phyloP scores from a whole-genome alignment of 1,284 basidiomycete genomes.

The Entoloma clypeatum region DNA sequence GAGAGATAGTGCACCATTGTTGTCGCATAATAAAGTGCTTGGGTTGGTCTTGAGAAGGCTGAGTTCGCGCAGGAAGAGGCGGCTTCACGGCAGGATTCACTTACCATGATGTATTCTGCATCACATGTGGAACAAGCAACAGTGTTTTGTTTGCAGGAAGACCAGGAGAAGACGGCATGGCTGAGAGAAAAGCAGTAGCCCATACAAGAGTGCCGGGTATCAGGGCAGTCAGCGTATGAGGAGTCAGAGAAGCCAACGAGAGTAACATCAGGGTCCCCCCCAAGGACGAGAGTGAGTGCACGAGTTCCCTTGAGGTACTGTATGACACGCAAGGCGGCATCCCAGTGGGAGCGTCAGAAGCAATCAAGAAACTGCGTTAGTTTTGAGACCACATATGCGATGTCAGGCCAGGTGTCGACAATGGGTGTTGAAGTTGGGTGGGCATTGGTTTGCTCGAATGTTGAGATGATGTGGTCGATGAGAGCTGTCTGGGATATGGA shows the following conservation, averaged over 20 bases:
- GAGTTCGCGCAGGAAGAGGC: slow-evolving; percentile 7
- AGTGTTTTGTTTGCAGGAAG: slow-evolving; percentile 13
- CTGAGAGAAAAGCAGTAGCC: background rate
- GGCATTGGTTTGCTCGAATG: slow-evolving; percentile 31
- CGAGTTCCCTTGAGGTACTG: slow-evolving; percentile 40
- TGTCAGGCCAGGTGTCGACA: slow-evolving; percentile 37
- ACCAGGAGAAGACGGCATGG: slow-evolving; percentile 10
- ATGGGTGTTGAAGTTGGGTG: slow-evolving; percentile 29
- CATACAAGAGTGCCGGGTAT: background rate
- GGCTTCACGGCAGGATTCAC: no score
- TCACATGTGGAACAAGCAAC: slow-evolving; percentile 14
- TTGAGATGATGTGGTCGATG: slow-evolving; percentile 32
- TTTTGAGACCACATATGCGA: slow-evolving; percentile 18
- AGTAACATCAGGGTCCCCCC: background rate
- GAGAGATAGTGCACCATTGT: slow-evolving; percentile 17
- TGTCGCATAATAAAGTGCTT: slow-evolving; percentile 17
- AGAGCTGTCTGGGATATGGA: slow-evolving; percentile 35
- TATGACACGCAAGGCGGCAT: slow-evolving; percentile 35
- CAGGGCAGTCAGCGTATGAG: background rate
- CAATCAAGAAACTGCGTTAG: slow-evolving; percentile 19
- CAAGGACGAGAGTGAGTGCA: slow-evolving; percentile 1
- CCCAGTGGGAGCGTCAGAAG: slow-evolving; percentile 32
- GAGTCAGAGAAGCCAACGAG: slow-evolving; percentile 1
- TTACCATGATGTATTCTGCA: slow-evolving; percentile 16
- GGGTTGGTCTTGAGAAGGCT: background rate